Base-by-base conservation (phyloP, 352 stramenopile genomes). In the Phytophthora pinifolia region DNA sequence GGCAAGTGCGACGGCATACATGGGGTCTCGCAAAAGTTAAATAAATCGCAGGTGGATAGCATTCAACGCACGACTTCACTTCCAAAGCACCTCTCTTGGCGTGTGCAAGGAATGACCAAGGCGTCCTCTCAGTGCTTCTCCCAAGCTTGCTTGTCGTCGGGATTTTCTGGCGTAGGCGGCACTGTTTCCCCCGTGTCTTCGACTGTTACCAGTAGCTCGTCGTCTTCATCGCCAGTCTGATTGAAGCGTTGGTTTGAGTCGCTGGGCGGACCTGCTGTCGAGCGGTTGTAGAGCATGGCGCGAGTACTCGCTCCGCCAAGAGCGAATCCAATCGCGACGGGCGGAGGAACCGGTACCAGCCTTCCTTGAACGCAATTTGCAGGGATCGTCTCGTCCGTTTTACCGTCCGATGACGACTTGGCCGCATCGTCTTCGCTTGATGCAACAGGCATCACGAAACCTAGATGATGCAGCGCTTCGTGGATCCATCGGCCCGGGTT, bases 381-480 rank as follows among this genome's bases (percentile, higher is more conserved):
- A 9, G 54, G 62, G 15, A 70, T 46, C 9, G 72, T 50, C 0
- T 70, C 54, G 0, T 75, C 63, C 5, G 42, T 29, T 0, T 31
- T 42, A 14, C 46, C 46, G 4, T 46, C 17, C 10, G 3, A 22
- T 12, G 27, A 9, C 15, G 30, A 33, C 2, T 52, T 25, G 1
- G 32, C 39, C 6, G 36, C 29, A 0, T 18, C 43, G 8, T 47
- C 44, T 0, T 44, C 13, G 3, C 58, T 17, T 5, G 66, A 54
- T 4, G 43, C 13, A 0, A 53, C 46, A 15, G 72, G 49, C 39
- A 72, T 72, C 2, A 79, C 47, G 44, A 72, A 82, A 0, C 72
- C 72, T 29, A 79, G 49, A 36, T 82, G 67, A 9, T 62, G 57
- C 17, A 82, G 27, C 15, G 66, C 75, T 42, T 73, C 62, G 41